Conservation (phyloP, 169 alveolate species). For the Eimeria praecox region DNA sequence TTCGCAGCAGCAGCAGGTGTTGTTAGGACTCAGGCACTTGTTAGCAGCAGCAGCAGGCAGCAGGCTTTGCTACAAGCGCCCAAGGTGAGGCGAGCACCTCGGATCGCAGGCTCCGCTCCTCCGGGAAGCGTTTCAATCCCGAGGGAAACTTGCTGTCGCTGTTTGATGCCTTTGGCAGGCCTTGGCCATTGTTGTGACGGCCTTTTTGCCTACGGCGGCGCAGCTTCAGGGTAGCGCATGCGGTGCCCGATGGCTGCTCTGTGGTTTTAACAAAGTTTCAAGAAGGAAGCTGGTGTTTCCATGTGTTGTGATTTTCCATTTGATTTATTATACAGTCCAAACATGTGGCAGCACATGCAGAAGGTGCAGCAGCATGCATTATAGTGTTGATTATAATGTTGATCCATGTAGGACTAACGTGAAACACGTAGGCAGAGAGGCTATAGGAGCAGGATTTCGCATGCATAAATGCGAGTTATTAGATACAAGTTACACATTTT, state of each 20-base stretch:
- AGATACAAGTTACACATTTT: neutral
- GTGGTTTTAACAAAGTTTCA: neutral
- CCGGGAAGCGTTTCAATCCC: neutral
- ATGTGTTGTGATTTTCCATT: neutral
- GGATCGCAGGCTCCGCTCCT: neutral
- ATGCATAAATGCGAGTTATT: too few relatives aligned
- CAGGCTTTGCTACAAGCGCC: neutral
- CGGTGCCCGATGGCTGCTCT: neutral
- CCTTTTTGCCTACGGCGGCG: neutral
- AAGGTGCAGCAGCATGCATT: neutral
- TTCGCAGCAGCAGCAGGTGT: neutral
- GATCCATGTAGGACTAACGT: too few relatives aligned
- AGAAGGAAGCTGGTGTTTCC: neutral
- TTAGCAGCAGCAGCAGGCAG: conserved; percentile 7
- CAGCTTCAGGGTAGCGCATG: neutral
- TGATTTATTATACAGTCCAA: neutral
- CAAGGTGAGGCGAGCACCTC: neutral
- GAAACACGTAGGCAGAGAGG: too few relatives aligned
- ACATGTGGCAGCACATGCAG: neutral
- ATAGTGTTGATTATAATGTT: too few relatives aligned
- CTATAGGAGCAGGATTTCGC: too few relatives aligned
- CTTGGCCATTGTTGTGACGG: neutral
- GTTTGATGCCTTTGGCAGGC: neutral
- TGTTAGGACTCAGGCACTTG: neutral
- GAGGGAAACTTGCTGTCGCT: neutral